Conservation (phyloP, 192 early-diverging fungal genomes). For the Coemansia sp. region DNA sequence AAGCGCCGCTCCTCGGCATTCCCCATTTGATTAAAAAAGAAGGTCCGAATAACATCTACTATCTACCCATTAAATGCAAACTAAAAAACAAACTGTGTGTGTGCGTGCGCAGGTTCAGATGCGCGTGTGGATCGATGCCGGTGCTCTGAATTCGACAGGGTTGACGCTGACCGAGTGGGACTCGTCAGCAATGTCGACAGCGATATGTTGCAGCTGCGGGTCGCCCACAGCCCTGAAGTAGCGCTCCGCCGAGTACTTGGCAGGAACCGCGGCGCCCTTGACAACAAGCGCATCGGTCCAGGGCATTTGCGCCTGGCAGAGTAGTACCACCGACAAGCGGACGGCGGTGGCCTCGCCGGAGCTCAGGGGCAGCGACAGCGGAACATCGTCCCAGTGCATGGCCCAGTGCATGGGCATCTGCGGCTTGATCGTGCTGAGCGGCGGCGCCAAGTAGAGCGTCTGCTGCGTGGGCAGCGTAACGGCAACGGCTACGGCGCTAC, state of each 20-base stretch:
- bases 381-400: slow-evolving; percentile 28
- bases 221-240: slow-evolving; percentile 18
- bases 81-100: background rate
- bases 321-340: slow-evolving; percentile 16
- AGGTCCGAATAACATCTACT: background rate
- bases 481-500: slow-evolving; percentile 13
- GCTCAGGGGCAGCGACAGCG: slow-evolving; percentile 38
- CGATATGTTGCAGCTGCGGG: background rate
- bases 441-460: slow-evolving; percentile 8
- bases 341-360: slow-evolving; percentile 37
- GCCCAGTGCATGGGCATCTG: slow-evolving; percentile 25
- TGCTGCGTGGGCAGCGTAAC: slow-evolving; percentile 33
- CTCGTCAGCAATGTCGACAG: slow-evolving; percentile 18
- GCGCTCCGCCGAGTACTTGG: slow-evolving; percentile 10
- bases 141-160: slow-evolving; percentile 39
- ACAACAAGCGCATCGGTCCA: slow-evolving; percentile 41
- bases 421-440: slow-evolving; percentile 11
- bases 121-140: slow-evolving; percentile 29
- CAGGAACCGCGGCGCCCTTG: slow-evolving; percentile 8
- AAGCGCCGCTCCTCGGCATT: background rate
- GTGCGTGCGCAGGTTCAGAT: slow-evolving; percentile 11
- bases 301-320: slow-evolving; percentile 16
- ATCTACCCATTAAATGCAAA: background rate
- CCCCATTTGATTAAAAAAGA: no score
- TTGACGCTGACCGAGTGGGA: slow-evolving; percentile 12